Conservation (phyloP, 306 rosid species). For the Ammopiptanthus mongolicus region DNA sequence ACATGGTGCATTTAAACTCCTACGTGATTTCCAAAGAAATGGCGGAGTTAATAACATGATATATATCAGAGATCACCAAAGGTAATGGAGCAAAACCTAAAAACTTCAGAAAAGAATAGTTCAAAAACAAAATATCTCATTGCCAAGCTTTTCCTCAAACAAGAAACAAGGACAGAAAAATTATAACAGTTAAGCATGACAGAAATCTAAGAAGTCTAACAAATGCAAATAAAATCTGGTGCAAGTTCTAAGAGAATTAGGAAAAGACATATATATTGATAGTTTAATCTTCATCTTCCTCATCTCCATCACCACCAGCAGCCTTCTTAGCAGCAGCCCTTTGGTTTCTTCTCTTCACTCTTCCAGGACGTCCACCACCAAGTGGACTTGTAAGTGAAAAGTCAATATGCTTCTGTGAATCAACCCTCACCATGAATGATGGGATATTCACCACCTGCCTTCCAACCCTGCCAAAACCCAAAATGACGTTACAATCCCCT, state of each 20-base stretch:
- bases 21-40: no score
- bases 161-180: background rate
- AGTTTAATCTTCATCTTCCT: slow-evolving; percentile 61
- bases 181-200: slow-evolving; percentile 8
- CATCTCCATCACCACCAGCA: slow-evolving; percentile 66
- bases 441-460: slow-evolving; percentile 75
- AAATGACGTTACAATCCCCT: background rate
- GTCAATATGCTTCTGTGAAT: slow-evolving; percentile 76
- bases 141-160: background rate
- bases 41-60: no score
- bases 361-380: slow-evolving; percentile 68
- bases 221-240: background rate
- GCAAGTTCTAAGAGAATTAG: background rate
- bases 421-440: slow-evolving; percentile 65
- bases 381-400: slow-evolving; percentile 63
- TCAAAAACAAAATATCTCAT: slow-evolving; percentile 5
- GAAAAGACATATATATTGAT: background rate
- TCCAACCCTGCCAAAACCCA: slow-evolving; percentile 46
- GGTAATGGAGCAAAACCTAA: slow-evolving; percentile 5
- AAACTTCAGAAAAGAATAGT: background rate
- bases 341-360: slow-evolving; percentile 60
- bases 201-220: slow-evolving; percentile 16
- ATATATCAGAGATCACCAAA: background rate
- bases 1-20: background rate
- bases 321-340: slow-evolving; percentile 72